These are phyloP conservation scores for Aspergillus vadensis DNA, from an alignment of 2,329 filamentous ascomycete species.

Conservation along the genomic window DNA sequence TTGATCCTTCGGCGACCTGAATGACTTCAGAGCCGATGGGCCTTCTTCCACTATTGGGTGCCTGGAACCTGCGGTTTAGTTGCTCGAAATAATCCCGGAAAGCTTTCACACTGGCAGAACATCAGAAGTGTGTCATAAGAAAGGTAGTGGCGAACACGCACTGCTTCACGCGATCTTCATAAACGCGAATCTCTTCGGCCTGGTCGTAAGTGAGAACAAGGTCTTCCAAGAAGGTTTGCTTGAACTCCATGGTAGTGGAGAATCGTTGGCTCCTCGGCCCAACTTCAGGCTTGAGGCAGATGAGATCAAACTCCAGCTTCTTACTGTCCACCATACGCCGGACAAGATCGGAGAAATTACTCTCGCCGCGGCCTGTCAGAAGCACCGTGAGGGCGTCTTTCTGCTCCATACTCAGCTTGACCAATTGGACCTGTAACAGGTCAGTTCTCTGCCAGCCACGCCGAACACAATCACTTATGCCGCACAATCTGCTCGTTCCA, in stretches of 20 bases:
- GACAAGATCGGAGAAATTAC: constrained; percentile 74
- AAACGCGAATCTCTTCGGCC: constrained; percentile 76
- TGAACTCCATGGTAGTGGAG: constrained; percentile 83
- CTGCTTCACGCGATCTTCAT: constrained; percentile 65
- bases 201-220: constrained; percentile 82
- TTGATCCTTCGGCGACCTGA: constrained; percentile 76
- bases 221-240: constrained; percentile 78
- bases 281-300: constrained; percentile 81
- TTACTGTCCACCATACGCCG: constrained; percentile 78
- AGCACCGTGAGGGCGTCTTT: constrained; percentile 83
- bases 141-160: constrained; percentile 34
- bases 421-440: constrained; percentile 62
- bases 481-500: constrained; percentile 89
- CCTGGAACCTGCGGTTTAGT: constrained; percentile 67
- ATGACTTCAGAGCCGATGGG: constrained; percentile 78
- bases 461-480: constrained; percentile 28
- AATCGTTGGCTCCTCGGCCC: constrained; percentile 81
- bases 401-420: constrained; percentile 77
- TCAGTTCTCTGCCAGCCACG: constrained; percentile 23
- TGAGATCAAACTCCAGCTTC: constrained; percentile 81
- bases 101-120: constrained; percentile 61
- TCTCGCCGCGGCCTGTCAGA: constrained; percentile 81
- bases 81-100: constrained; percentile 83
- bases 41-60: constrained; percentile 54
- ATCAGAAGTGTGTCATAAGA: constrained; percentile 13